Conservation (phyloP, 768 basidiomycete genomes). For the Multifurca ochricompacta region DNA sequence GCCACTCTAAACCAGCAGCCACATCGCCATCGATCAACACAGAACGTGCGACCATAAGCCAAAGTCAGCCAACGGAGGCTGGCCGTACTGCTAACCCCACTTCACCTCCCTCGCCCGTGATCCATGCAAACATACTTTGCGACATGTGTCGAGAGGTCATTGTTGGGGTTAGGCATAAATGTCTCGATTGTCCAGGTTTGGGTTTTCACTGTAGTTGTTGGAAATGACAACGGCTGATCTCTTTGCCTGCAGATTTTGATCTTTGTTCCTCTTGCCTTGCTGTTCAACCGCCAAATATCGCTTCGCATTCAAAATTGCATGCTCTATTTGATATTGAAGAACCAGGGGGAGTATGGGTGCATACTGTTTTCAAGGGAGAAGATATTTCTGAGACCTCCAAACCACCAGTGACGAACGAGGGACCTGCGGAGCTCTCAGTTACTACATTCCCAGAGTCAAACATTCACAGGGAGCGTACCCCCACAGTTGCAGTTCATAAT, state of each 20-base stretch:
- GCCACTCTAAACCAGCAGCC: neutral
- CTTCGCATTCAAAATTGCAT: constrained; percentile 31
- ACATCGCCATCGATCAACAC: neutral
- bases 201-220: neutral
- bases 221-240: neutral
- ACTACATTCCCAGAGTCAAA: neutral
- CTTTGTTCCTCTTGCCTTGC: constrained; percentile 53
- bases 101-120: constrained; percentile 14
- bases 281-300: constrained; percentile 26
- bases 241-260: constrained; percentile 50
- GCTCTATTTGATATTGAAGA: constrained; percentile 63
- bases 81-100: neutral
- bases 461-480: neutral
- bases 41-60: neutral
- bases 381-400: constrained; percentile 23
- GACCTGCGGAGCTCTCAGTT: neutral
- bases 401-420: neutral
- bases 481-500: constrained; percentile 37
- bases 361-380: constrained; percentile 45
- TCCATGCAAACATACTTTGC: constrained; percentile 57
- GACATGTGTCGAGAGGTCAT: constrained; percentile 53
- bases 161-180: constrained; percentile 69
- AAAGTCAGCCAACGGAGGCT: neutral
- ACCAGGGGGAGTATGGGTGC: constrained; percentile 58
- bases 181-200: constrained; percentile 65